Evolutionary conservation across 2,329 filamentous ascomycete genomes (phyloP), one percentile per base, ranked within the genome.

Genomic region (Neophaeococcomyces mojaviensis): DNA sequence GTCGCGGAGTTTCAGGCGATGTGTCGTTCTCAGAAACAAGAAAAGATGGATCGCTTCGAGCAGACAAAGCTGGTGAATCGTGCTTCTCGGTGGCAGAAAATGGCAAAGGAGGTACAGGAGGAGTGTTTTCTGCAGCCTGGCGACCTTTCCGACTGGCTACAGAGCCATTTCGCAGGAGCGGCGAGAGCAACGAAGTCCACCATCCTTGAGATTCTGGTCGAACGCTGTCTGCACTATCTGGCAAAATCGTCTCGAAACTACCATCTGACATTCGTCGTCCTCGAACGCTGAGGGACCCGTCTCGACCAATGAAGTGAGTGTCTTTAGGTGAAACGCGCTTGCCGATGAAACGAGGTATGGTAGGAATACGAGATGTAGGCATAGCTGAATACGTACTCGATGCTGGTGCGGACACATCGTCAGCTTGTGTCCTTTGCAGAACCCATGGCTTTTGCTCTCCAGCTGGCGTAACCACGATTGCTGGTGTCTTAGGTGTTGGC

Each of bases 171-270:
- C 64, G 61, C 24, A 62, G 60, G 19, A 71, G 49, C 4, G 70
- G 70, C 1, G 70, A 71, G 2, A 71, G 61, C 18, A 72, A 58
- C 37, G 67, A 62, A 22, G 65, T 73, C 70, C 70, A 73, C 70
- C 70, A 73, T 15, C 70, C 70, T 47, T 71, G 67, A 0, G 70
- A 73, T 20, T 64, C 58, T 24, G 61, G 70, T 38, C 65, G 60
- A 33, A 58, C 63, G 3, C 12, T 51, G n/a, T 55, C 48, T 12
- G 26, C 19, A 13, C 49, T 48, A 13, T 55, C 6, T 56, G 57
- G 30, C 55, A 64, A 52, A 3, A 61, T 59, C n/a, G 55, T 54
- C 26, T 61, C 51, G 37, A 54, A 52, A 35, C 58, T 61, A 35
- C 63, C 62, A 24, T 58, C 56, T 15, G 60, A 64, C 39, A 51